Percentiles rank a stretch among this genome's conserved stretches.
phyloP scores from a whole-genome alignment of 371 early-diverging fungal genomes.

The Mucor indicus region DNA sequence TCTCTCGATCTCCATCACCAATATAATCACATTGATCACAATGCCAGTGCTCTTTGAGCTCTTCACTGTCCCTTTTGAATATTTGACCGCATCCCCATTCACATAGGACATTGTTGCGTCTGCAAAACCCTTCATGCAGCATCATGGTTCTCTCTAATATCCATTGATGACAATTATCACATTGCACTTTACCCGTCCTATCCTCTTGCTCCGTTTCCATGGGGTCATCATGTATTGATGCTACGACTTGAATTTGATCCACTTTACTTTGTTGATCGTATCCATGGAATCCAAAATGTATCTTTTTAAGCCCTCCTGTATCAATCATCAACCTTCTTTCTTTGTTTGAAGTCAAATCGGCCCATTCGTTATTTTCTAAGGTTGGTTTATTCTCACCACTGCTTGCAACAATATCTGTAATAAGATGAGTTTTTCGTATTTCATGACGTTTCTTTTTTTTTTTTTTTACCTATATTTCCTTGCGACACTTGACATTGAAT shows the following conservation, averaged over 20 bases:
- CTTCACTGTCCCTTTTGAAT: constrained; percentile 62
- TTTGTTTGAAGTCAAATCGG: constrained; percentile 26
- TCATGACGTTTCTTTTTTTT: too few relatives aligned
- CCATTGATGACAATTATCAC: constrained; percentile 71
- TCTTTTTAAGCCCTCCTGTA: constrained; percentile 1
- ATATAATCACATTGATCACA: constrained; percentile 67
- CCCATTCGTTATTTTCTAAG: constrained; percentile 36
- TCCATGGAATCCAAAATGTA: constrained; percentile 47
- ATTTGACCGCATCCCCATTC: constrained; percentile 59
- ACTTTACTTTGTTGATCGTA: constrained; percentile 16
- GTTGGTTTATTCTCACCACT: constrained; percentile 23
- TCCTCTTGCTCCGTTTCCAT: constrained; percentile 10
- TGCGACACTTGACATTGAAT: background rate
- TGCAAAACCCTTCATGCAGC: constrained; percentile 77
- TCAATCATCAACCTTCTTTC: constrained; percentile 15
- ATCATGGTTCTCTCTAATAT: constrained; percentile 57
- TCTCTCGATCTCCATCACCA: constrained; percentile 49
- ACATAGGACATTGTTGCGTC: constrained; percentile 75
- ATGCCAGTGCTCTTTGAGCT: constrained; percentile 77
- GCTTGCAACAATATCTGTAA: constrained; percentile 34
- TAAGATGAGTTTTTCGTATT: background rate
- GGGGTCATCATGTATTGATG: too few relatives aligned
- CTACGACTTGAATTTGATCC: constrained; percentile 9
- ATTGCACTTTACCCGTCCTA: constrained; percentile 48
- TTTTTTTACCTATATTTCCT: too few relatives aligned